These are phyloP conservation scores for Penicillium soppii DNA, from an alignment of 495 filamentous ascomycete genomes.

Conservation along the genomic window DNA sequence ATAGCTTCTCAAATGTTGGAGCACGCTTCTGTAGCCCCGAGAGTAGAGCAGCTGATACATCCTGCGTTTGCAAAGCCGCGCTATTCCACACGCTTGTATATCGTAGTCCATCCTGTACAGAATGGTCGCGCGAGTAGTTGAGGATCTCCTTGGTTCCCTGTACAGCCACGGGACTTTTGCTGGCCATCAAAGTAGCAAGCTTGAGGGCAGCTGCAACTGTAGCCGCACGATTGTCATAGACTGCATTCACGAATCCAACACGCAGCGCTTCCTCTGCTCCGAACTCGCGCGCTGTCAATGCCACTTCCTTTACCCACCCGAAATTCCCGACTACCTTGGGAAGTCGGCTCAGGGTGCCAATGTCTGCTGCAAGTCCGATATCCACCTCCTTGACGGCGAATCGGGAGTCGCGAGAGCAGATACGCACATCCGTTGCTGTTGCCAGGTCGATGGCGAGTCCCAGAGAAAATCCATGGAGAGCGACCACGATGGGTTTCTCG, in stretches of 20 bases:
- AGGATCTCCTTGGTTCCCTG: constrained; percentile 91
- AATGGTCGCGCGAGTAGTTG: constrained; percentile 80
- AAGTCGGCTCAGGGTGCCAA: constrained; percentile 82
- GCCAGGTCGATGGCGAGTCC: constrained; percentile 86
- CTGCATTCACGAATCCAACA: constrained; percentile 84
- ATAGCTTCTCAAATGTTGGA: constrained; percentile 86
- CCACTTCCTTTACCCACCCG: constrained; percentile 92
- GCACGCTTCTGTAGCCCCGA: constrained; percentile 77
- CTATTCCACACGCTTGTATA: constrained; percentile 90
- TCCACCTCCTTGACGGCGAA: constrained; percentile 94
- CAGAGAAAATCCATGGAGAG: constrained; percentile 76
- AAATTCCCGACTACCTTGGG: constrained; percentile 76
- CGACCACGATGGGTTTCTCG: constrained; percentile 87
- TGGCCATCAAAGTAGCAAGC: constrained; percentile 65
- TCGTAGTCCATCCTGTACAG: constrained; percentile 72
- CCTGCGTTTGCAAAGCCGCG: constrained; percentile 75
- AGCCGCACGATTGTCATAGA: constrained; percentile 63
- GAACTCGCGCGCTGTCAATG: constrained; percentile 74
- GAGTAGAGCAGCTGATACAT: constrained; percentile 71
- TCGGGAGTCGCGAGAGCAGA: constrained; percentile 60
- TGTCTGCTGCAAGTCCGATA: constrained; percentile 90
- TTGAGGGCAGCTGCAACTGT: constrained; percentile 62
- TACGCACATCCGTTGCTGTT: constrained; percentile 74
- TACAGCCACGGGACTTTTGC: constrained; percentile 88
- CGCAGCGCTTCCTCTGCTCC: constrained; percentile 72